Base-by-base conservation (phyloP, 148 eudicot genomes). In the Fagopyrum homotropicum region DNA sequence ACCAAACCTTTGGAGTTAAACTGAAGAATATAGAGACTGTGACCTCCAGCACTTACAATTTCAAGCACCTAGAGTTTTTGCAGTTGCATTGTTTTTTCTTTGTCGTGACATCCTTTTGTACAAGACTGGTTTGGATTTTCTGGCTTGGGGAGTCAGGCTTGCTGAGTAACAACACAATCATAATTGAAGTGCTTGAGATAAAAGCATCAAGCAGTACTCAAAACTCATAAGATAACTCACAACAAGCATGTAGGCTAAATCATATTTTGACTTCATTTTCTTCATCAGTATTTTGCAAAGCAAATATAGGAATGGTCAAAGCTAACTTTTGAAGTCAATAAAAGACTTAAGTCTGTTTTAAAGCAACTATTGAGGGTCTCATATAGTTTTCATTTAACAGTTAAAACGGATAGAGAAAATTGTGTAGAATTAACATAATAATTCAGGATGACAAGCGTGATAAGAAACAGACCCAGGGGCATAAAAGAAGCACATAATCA, bases 61-160 rank as follows among this genome's bases (percentile, higher is more conserved):
- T 91, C 84, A 91, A 82, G 82, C 96, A 91, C 75, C 86, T 80
- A 30, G 96, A 91, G 78, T 85, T 83, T 80, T 79, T 89, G 77
- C 96, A 91, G 56, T 86, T 91, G 74, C 96, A 91, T 72, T 80
- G 88, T 77, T 89, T 91, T 64, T 88, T 91, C 85, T 89, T 89
- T 4, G 83, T 85, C 77, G 89, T 86, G 64, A 80, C 82, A 63
- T 76, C 83, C 77, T 80, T 86, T 30, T 68, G 69, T 72, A 83
- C 87, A 72, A 73, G 66, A 46, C 69, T 82, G 70, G 59, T 29
- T 79, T 71, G 82, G 51, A 74, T 77, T 50, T 77, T 85, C 75
- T 84, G 74, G 57, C 73, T 78, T 68, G 85, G 86, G 61, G 88
- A 82, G 47, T 84, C 85, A 17, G 26, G 73, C 56, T 75, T 81